Base-by-base conservation (phyloP, 192 early-diverging fungal genomes). In the Geranomyces michiganensis region DNA sequence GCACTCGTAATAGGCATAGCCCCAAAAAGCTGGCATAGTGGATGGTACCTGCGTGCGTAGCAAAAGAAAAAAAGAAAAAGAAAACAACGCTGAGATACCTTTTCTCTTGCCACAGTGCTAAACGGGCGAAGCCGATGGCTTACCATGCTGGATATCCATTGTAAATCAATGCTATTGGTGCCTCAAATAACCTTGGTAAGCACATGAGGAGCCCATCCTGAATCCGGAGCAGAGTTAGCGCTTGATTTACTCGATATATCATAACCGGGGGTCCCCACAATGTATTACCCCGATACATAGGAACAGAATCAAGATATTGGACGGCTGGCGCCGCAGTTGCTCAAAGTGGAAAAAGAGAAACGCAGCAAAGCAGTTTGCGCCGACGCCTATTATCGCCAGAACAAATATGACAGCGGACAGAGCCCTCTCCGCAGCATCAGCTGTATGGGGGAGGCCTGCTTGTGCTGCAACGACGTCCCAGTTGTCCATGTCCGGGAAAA, bases 261-360 rank as follows among this genome's bases (percentile, higher is more conserved):
- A 41, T 41, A 10, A 41, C 36, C 5, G 5, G 10, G 10, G 36
- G 36, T n/a, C n/a, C n/a, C 36, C 10, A 41, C 36, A 41, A 41
- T n/a, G n/a, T 24, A 13, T 58, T 58, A 60, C 58, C 58, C 27
- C 58, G 17, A 60, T 17, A 26, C 58, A 60, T 30, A 60, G 31
- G 6, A 17, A n/a, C 31, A 60, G 58, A 17, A 60, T 60, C 5
- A 60, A 26, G 1, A 60, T 19, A 17, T 60, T 60, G 27, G 58
- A 60, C 1, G 58, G 58, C 8, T 60, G 58, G 6, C 58, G 19
- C 6, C 58, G 58, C 30, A 60, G 58, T 8, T 6, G 22, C 24
- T 60, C 58, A 32, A 8, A 60, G 19, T 26, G 19, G 17, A 8
- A 60, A 17, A 60, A 60, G 10, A 60, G 24, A 26, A 27, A 32